A percentile compares a stretch with the other conserved stretches of the same genome.
These are phyloP conservation scores for Neostapfia colusana DNA, from an alignment of 176 grass and related monocot genomes.

Conservation along the genomic window DNA sequence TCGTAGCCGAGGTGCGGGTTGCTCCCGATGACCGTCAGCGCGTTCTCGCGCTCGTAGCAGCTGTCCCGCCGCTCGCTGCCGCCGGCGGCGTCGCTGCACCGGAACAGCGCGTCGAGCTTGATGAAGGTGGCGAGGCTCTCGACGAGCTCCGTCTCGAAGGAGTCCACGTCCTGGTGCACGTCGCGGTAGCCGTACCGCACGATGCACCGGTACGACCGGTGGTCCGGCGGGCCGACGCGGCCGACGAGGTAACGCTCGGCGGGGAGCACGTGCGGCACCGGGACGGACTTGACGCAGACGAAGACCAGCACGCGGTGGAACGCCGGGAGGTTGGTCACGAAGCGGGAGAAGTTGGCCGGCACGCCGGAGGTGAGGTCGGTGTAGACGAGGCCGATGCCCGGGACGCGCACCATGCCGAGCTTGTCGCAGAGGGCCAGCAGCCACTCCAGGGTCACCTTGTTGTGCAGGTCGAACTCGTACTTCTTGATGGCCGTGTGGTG, in stretches of 20 bases:
- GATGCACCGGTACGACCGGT: slow-evolving; percentile 91
- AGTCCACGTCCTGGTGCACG: slow-evolving; percentile 91
- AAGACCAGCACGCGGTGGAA: slow-evolving; percentile 92
- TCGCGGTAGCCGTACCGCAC: slow-evolving; percentile 98
- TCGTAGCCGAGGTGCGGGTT: slow-evolving; percentile 42
- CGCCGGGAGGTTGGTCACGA: slow-evolving; percentile 94
- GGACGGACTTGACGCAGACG: slow-evolving; percentile 88
- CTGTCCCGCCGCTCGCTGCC: slow-evolving; percentile 3
- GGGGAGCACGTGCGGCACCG: slow-evolving; percentile 82
- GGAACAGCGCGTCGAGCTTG: slow-evolving; percentile 50
- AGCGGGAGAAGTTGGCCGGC: slow-evolving; percentile 92
- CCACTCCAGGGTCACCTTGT: slow-evolving; percentile 97
- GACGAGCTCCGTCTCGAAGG: slow-evolving; percentile 84
- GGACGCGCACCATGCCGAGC: slow-evolving; percentile 89
- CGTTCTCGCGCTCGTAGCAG: slow-evolving; percentile 55
- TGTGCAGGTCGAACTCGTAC: slow-evolving; percentile 89
- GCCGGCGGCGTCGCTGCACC: slow-evolving; percentile 33
- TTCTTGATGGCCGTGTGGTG: slow-evolving; percentile 88
- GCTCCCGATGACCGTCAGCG: slow-evolving; percentile 74
- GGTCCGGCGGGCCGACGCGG: slow-evolving; percentile 73
- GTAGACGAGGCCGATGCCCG: slow-evolving; percentile 92
- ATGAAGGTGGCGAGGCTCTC: slow-evolving; percentile 82
- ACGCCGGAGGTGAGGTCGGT: slow-evolving; percentile 90
- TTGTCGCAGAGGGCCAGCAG: slow-evolving; percentile 72
- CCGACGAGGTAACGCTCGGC: slow-evolving; percentile 89